These are phyloP conservation scores for Diutina scorzettiae DNA, from an alignment of 1,139 yeast genomes.

Conservation along the genomic window DNA sequence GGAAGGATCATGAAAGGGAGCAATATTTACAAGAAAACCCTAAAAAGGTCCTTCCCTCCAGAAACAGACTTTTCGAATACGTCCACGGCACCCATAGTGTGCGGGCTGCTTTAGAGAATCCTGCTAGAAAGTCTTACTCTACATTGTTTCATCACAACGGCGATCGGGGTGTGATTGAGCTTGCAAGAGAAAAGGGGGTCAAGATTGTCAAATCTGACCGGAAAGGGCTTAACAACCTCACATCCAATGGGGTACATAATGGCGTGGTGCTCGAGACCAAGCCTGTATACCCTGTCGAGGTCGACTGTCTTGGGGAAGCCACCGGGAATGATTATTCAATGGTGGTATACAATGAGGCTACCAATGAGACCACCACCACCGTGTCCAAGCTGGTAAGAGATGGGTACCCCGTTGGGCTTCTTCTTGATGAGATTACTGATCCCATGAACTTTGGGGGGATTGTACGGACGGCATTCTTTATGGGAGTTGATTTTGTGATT, in stretches of 20 bases:
- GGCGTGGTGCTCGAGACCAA: slow-evolving; percentile 39
- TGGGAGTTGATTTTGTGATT: slow-evolving; percentile 76
- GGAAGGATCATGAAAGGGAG: slow-evolving; percentile 9
- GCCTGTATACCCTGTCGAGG: neutral
- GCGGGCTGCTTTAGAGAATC: slow-evolving; percentile 50
- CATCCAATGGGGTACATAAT: slow-evolving; percentile 70
- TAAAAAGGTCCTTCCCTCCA: slow-evolving; percentile 7
- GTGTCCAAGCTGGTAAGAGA: slow-evolving; percentile 12
- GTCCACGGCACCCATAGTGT: slow-evolving; percentile 73
- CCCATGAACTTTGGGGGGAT: slow-evolving; percentile 90
- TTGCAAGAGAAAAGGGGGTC: slow-evolving; percentile 37
- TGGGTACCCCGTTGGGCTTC: slow-evolving; percentile 57
- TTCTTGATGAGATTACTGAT: slow-evolving; percentile 74
- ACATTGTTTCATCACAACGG: slow-evolving; percentile 39
- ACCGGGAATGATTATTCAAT: neutral
- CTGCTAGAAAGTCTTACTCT: slow-evolving; percentile 41
- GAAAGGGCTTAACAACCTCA: slow-evolving; percentile 46
- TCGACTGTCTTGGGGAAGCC: neutral
- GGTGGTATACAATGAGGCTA: slow-evolving; percentile 9
- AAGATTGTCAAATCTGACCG: slow-evolving; percentile 33
- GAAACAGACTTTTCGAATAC: slow-evolving; percentile 48
- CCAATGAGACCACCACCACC: slow-evolving; percentile 8
- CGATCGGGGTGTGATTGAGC: slow-evolving; percentile 23
- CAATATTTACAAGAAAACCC: neutral
- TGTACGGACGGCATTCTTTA: slow-evolving; percentile 65